These are phyloP conservation scores for Kwoniella europaea DNA, from an alignment of 768 basidiomycete genomes.

Conservation along the genomic window DNA sequence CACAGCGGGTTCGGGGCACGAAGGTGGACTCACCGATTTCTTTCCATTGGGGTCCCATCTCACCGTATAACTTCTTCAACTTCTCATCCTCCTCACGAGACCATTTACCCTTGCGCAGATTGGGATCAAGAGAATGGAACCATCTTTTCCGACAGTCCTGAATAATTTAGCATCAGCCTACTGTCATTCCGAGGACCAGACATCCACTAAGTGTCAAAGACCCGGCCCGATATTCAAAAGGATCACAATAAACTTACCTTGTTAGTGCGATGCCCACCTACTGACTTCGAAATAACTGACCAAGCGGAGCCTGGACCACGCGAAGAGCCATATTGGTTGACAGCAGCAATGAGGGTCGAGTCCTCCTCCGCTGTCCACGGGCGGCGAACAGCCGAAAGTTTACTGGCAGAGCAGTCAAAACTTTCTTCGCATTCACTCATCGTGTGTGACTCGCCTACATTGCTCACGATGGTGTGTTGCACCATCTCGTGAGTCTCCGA, in stretches of 20 bases:
- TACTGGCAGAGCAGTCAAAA: neutral
- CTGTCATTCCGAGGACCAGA: neutral
- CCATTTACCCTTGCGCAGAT: conserved; percentile 22
- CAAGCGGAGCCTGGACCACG: conserved; percentile 19
- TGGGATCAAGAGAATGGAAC: conserved; percentile 23
- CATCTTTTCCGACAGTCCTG: conserved; percentile 27
- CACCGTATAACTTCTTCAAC: conserved; percentile 6
- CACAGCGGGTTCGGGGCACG: too few species aligned
- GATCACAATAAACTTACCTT: conserved; percentile 15
- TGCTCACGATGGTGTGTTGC: too few species aligned
- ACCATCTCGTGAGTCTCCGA: too few species aligned
- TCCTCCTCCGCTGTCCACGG: conserved; percentile 20
- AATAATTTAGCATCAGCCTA: neutral
- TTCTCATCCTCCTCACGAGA: conserved; percentile 15
- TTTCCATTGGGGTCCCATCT: conserved; percentile 20
- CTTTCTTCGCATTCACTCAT: too few species aligned
- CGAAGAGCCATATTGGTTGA: conserved; percentile 8
- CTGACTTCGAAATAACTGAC: conserved; percentile 7
- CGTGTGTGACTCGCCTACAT: too few species aligned
- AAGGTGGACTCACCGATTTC: conserved; percentile 21
- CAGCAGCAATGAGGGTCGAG: conserved; percentile 5
- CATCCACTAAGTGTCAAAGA: neutral
- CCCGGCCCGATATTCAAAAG: too few species aligned
- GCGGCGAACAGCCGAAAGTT: conserved; percentile 2
- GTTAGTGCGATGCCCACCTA: conserved; percentile 17